Conservation (phyloP, 768 basidiomycete genomes). For the Rossbeevera mucosa region DNA sequence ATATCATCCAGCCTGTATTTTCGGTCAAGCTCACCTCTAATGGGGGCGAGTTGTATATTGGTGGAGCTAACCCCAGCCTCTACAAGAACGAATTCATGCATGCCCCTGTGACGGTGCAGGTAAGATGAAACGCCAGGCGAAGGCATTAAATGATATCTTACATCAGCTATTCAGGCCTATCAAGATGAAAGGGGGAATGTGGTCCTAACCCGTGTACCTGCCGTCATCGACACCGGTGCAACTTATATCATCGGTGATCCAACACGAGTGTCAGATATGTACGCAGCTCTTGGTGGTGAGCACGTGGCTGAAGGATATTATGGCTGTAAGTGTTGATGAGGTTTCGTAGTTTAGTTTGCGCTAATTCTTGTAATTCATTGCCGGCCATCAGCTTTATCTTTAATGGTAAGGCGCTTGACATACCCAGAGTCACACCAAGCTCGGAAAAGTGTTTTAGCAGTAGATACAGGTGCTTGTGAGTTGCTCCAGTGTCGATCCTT, state of each 20-base stretch:
- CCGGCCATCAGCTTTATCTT: background rate
- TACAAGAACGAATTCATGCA: background rate
- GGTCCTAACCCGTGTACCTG: background rate
- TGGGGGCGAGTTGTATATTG: background rate
- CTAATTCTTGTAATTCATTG: background rate
- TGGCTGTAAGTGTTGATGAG: background rate
- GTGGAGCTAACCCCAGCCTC: background rate
- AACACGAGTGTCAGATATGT: background rate
- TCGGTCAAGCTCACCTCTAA: background rate
- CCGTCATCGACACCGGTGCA: background rate
- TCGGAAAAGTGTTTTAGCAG: background rate
- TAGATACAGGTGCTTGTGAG: background rate
- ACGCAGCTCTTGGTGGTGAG: background rate
- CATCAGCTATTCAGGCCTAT: background rate
- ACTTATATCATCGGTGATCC: background rate
- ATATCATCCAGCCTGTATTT: background rate
- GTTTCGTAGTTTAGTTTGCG: background rate
- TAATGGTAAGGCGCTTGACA: background rate
- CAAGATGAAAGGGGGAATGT: background rate
- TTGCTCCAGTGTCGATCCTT: no score
- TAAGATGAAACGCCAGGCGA: background rate
- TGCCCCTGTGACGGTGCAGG: background rate
- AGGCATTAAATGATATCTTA: background rate
- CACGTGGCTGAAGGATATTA: background rate
- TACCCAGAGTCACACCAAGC: background rate